These are phyloP conservation scores for Kalaharituber pfeilii DNA, from an alignment of 2,329 filamentous ascomycete genomes.

Conservation along the genomic window DNA sequence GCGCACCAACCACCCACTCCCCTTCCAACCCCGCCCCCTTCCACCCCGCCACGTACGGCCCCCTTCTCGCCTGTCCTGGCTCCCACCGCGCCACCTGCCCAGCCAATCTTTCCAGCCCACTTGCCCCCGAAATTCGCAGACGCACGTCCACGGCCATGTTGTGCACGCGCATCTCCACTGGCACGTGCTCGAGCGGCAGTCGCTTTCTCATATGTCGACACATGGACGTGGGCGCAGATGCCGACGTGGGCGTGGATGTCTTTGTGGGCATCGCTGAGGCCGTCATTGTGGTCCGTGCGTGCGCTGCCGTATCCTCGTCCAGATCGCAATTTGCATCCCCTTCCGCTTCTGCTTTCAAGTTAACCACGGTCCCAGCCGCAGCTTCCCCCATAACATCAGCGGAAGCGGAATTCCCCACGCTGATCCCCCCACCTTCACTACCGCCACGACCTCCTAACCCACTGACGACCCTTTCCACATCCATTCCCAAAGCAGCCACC, in stretches of 20 bases:
- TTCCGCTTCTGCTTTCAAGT: neutral
- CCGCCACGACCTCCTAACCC: no score
- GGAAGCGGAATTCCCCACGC: neutral
- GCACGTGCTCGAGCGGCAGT: neutral
- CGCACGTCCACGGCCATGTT: neutral
- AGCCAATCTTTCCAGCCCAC: neutral
- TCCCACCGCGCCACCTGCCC: neutral
- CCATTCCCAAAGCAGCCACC: slow-evolving; percentile 6
- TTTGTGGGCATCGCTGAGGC: neutral
- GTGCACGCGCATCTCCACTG: neutral
- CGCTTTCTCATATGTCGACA: neutral
- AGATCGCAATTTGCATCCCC: neutral
- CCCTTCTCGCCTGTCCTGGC: neutral
- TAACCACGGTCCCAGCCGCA: neutral
- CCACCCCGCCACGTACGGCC: neutral
- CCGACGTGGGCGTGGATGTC: no score
- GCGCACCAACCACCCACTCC: neutral
- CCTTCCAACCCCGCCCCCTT: neutral
- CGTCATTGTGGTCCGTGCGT: neutral
- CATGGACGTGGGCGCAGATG: neutral
- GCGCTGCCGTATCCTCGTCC: neutral
- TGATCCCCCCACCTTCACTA: no score
- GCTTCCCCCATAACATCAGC: neutral
- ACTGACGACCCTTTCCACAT: neutral
- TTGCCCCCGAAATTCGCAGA: neutral